A percentile compares a stretch with the other conserved stretches of the same genome.
phyloP scores from a whole-genome alignment of 83 land plant species.

The Larix sibirica region DNA sequence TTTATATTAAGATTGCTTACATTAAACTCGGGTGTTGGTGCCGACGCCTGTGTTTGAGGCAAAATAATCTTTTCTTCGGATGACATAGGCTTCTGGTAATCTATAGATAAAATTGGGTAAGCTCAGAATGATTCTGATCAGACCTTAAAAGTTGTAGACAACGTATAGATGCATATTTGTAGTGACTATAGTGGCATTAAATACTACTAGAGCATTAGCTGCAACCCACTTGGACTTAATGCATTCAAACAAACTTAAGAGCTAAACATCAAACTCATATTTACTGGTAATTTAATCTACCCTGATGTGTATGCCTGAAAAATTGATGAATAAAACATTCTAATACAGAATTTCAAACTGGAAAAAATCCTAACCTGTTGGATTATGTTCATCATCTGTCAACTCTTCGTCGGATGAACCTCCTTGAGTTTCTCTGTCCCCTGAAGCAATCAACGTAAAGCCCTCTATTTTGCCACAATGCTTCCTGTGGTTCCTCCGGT shows the following conservation, averaged over 20 bases:
- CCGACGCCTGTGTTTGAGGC: not conserved
- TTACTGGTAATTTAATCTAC: not conserved
- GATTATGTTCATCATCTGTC: slow-evolving; percentile 7
- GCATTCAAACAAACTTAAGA: not conserved
- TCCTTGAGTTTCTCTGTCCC: slow-evolving; percentile 1
- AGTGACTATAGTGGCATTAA: not conserved
- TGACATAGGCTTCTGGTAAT: not conserved
- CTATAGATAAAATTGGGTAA: not conserved
- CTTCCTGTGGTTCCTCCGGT: slow-evolving; percentile 68
- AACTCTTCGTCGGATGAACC: slow-evolving; percentile 3
- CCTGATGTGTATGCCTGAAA: not conserved
- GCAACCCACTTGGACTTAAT: not conserved
- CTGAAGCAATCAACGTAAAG: slow-evolving; percentile 19
- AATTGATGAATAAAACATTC: not conserved
- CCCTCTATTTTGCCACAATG: slow-evolving; percentile 63
- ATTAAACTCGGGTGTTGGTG: not conserved
- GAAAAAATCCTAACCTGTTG: slow-evolving; percentile 3
- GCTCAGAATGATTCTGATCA: not conserved
- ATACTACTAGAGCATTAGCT: not conserved
- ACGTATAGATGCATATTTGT: not conserved
- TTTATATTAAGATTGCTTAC: not conserved
- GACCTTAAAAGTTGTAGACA: not conserved
- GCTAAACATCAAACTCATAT: not conserved
- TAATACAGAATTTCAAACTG: not conserved
- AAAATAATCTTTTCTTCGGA: not conserved